These are phyloP conservation scores for Pelargonium exstipulatum DNA, from an alignment of 441 rosid genomes.

Conservation along the genomic window DNA sequence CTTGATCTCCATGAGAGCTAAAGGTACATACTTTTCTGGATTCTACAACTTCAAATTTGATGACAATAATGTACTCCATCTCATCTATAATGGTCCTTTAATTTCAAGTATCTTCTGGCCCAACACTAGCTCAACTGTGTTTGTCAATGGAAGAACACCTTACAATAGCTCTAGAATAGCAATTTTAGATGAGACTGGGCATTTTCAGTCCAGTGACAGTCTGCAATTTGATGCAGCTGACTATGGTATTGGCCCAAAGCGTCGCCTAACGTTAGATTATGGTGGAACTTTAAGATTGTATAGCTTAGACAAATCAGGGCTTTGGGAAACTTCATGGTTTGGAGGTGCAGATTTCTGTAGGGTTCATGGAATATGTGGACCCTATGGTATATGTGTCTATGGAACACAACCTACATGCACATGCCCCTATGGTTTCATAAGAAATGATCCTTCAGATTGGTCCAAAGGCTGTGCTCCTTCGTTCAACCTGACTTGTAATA, in stretches of 20 bases:
- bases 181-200: slow-evolving; percentile 13
- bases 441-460: slow-evolving; percentile 28
- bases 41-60: slow-evolving; percentile 25
- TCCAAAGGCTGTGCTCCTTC: slow-evolving; percentile 25
- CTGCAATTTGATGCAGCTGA: slow-evolving; percentile 22
- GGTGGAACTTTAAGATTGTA: slow-evolving; percentile 25
- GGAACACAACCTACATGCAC: slow-evolving; percentile 14
- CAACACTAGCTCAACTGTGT: neutral
- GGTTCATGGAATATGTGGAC: slow-evolving; percentile 29
- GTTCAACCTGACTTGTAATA: slow-evolving; percentile 23
- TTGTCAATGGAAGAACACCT: slow-evolving; percentile 20
- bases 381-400: slow-evolving; percentile 17
- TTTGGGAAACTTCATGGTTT: slow-evolving; percentile 26
- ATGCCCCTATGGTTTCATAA: slow-evolving; percentile 21
- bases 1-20: slow-evolving; percentile 20
- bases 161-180: slow-evolving; percentile 25
- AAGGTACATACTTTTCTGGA: slow-evolving; percentile 21
- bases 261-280: slow-evolving; percentile 26
- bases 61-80: slow-evolving; percentile 21
- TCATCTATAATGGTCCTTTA: slow-evolving; percentile 22
- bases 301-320: slow-evolving; percentile 20
- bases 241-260: slow-evolving; percentile 17
- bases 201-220: slow-evolving; percentile 22
- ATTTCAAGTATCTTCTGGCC: slow-evolving; percentile 27
- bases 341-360: slow-evolving; percentile 16